Evolutionary conservation across 169 alveolate genomes (phyloP).

Genomic region (Besnoitia besnoiti): DNA sequence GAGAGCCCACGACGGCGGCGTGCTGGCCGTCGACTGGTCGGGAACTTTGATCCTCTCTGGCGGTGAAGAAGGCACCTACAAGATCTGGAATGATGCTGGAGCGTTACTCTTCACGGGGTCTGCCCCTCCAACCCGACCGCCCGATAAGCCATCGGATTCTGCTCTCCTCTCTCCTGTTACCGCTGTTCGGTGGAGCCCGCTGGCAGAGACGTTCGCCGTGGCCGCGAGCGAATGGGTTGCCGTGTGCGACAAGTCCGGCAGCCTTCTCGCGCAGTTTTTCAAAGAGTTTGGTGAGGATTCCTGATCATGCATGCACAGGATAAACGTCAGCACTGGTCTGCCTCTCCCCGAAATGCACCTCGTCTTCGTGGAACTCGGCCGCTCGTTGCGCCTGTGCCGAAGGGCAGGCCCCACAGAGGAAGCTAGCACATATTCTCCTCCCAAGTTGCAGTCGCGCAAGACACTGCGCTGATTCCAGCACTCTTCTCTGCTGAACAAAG

Average conservation of each 20-base stretch:
- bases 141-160: neutral
- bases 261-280: neutral
- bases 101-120: constrained; percentile 7
- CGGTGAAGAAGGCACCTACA: constrained; percentile 11
- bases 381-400: too few relatives aligned
- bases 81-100: constrained; percentile 9
- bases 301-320: too few relatives aligned
- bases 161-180: neutral
- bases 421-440: too few relatives aligned
- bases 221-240: constrained; percentile 12
- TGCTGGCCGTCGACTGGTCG: neutral
- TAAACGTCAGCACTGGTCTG: too few relatives aligned
- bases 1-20: neutral
- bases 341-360: too few relatives aligned
- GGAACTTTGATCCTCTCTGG: neutral
- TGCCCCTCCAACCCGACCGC: neutral
- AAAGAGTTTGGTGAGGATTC: constrained; percentile 7
- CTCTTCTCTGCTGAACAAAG: too few relatives aligned
- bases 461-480: too few relatives aligned
- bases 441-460: too few relatives aligned
- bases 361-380: too few relatives aligned
- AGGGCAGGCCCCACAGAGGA: too few relatives aligned
- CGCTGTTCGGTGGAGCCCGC: constrained; percentile 9
- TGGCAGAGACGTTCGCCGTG: constrained; percentile 4
- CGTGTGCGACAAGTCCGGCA: constrained; percentile 1